Percentiles rank a stretch among this genome's conserved stretches.
Evolutionary conservation across 257 asterid genomes (phyloP).

Genomic region (Jacaranda copaia): DNA sequence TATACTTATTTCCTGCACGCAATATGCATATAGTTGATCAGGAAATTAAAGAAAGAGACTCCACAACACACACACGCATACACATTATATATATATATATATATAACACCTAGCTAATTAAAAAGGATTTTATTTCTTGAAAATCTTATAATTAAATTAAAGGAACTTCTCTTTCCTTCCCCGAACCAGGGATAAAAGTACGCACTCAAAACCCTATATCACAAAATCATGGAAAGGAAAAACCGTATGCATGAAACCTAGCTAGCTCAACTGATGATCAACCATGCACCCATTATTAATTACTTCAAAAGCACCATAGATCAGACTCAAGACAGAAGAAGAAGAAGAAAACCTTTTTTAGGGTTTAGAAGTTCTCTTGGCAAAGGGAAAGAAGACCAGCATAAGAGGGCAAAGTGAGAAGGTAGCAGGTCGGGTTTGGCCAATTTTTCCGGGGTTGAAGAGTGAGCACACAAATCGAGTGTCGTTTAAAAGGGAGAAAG

Average conservation of each 20-base stretch:
- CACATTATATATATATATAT: too few species aligned
- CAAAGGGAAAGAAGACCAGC: conserved; percentile 48
- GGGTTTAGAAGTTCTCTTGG: conserved; percentile 37
- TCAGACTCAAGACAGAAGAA: not conserved
- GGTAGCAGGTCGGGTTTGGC: conserved; percentile 40
- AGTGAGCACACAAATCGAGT: conserved; percentile 54
- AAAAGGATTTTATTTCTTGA: not conserved
- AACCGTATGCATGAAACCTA: not conserved
- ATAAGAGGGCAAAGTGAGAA: conserved; percentile 32
- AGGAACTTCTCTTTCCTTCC: too few species aligned
- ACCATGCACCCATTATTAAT: too few species aligned
- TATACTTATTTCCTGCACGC: conserved; percentile 25
- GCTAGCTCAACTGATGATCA: too few species aligned
- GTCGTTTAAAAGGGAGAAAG: conserved; percentile 37
- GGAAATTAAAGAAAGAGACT: not conserved
- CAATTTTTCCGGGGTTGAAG: conserved; percentile 39
- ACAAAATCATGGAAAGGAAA: not conserved
- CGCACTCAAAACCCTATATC: not conserved
- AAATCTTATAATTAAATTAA: too few species aligned
- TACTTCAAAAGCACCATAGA: too few species aligned
- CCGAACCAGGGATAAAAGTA: too few species aligned
- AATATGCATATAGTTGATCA: not conserved
- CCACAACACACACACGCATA: too few species aligned
- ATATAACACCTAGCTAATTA: not conserved
- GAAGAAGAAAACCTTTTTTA: conserved; percentile 36